Base-by-base conservation (phyloP, 1,284 basidiomycete genomes). In the Malassezia furfur region DNA sequence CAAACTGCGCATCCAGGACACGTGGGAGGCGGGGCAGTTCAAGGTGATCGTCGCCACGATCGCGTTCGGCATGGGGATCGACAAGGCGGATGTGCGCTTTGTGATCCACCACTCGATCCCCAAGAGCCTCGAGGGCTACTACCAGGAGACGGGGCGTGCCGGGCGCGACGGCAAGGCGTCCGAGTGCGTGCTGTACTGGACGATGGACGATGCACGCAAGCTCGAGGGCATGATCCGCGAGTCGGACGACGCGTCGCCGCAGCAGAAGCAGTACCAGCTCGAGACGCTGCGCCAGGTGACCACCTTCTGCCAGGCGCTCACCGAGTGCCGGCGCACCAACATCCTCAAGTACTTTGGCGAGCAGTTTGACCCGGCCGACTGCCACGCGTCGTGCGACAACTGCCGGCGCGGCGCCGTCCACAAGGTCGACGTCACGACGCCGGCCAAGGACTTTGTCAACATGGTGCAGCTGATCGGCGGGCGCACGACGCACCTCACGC, bases 61-160 rank as follows among this genome's bases (percentile, higher is more conserved):
- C 54, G 77, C 61, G 21, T 96, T 96, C 73, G 93, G 93, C 9
- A 96, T 98, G 93, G 93, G 91, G 15, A 91, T 96, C 57, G 91
- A 96, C 77, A 96, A 96, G 73, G 77, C 84, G 0, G 82, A 88
- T 65, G 87, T 86, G 8, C 83, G 85, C 58, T 86, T 81, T 67
- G 86, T 90, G 48, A 83, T 89, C 50, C 88, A 90, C 66, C 81
- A 84, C 57, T 80, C 81, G 11, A 61, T 87, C 17, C 86, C 88
- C 1, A 80, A 80, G 50, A 83, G 82, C 8, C 76, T 89, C 51
- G 85, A 86, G 54, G 83, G 82, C 22, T 73, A 87, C 68, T 86
- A 86, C 66, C 86, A 89, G 76, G 88, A 90, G 74, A 89, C 87
- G 0, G 87, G 88, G 8, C 81, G 87, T 52, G 87, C 87, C 3